Conservation (phyloP, 768 basidiomycete genomes). For the Boletus subparvulus region DNA sequence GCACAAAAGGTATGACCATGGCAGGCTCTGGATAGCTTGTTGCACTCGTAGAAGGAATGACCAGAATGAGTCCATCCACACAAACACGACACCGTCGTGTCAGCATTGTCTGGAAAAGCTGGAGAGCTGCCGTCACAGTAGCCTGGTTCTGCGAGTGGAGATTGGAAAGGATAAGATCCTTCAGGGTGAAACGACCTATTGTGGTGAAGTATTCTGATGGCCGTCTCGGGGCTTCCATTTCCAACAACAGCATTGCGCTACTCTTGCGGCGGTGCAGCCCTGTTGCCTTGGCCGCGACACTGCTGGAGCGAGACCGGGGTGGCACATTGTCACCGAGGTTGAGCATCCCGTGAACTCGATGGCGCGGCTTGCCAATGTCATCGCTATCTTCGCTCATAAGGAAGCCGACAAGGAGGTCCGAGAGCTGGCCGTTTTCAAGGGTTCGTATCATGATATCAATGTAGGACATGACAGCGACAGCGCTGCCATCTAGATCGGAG, state of each 20-base stretch:
- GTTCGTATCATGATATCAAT: slow-evolving; percentile 86
- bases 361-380: slow-evolving; percentile 50
- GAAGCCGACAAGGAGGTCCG: slow-evolving; percentile 71
- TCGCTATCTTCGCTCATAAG: slow-evolving; percentile 85
- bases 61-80: slow-evolving; percentile 66
- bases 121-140: slow-evolving; percentile 74
- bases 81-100: slow-evolving; percentile 63
- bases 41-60: slow-evolving; percentile 66
- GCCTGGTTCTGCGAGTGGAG: slow-evolving; percentile 64
- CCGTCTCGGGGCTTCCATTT: slow-evolving; percentile 74
- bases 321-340: slow-evolving; percentile 39
- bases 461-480: slow-evolving; percentile 94
- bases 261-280: slow-evolving; percentile 70
- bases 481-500: slow-evolving; percentile 90
- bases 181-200: slow-evolving; percentile 86
- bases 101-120: slow-evolving; percentile 77
- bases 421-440: slow-evolving; percentile 64
- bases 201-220: slow-evolving; percentile 84
- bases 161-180: slow-evolving; percentile 83
- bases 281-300: slow-evolving; percentile 37
- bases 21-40: slow-evolving; percentile 72
- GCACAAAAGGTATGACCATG: slow-evolving; percentile 31
- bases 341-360: slow-evolving; percentile 42
- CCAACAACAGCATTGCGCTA: slow-evolving; percentile 87
- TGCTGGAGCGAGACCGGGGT: slow-evolving; percentile 32